These are phyloP conservation scores for Solidago caesia DNA, from an alignment of 129 eudicot genomes.

Conservation along the genomic window DNA sequence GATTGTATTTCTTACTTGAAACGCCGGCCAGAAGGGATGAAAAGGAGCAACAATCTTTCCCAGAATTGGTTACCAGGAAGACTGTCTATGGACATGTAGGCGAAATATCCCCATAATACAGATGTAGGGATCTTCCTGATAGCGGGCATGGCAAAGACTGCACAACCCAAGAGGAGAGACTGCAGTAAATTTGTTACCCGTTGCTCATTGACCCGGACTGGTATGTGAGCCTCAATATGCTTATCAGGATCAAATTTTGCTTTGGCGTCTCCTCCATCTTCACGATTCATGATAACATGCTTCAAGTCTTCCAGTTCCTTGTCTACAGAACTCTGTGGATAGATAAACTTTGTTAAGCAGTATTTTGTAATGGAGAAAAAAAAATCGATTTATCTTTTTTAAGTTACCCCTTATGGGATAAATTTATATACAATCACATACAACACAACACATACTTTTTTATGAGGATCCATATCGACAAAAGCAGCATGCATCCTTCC, in stretches of 20 bases:
- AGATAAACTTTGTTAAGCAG: constrained; percentile 1
- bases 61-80: constrained; percentile 77
- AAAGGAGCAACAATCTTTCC: constrained; percentile 66
- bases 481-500: constrained; percentile 84
- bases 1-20: constrained; percentile 44
- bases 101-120: constrained; percentile 74
- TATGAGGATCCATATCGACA: constrained; percentile 71
- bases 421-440: not conserved
- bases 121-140: constrained; percentile 62
- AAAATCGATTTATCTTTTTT: not conserved
- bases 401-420: not conserved
- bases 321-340: constrained; percentile 40
- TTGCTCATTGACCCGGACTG: constrained; percentile 79
- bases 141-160: constrained; percentile 61
- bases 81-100: constrained; percentile 74
- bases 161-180: constrained; percentile 51
- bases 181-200: constrained; percentile 69
- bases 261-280: constrained; percentile 32
- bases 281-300: constrained; percentile 52
- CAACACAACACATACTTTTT: constrained; percentile 44
- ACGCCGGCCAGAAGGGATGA: constrained; percentile 54
- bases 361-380: not conserved
- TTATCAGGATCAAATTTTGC: constrained; percentile 53
- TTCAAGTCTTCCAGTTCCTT: constrained; percentile 55
- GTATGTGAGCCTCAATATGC: constrained; percentile 64